These are phyloP conservation scores for Stylosanthes scabra DNA, from an alignment of 331 rosid species.

Conservation along the genomic window DNA sequence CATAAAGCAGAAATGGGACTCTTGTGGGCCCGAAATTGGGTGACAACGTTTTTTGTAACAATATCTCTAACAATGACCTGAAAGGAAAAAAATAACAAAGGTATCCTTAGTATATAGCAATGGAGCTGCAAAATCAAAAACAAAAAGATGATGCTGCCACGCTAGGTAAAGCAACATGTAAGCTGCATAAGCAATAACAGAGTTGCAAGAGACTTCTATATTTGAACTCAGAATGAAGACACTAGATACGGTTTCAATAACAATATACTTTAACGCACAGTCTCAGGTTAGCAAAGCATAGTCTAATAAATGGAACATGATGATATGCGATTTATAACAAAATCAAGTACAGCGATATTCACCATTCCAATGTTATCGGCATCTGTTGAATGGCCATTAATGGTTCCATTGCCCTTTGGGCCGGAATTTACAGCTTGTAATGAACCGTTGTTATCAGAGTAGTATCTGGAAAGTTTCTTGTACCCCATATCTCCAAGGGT, in stretches of 20 bases:
- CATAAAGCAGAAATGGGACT: slow-evolving; percentile 94
- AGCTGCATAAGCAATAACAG: slow-evolving; percentile 7
- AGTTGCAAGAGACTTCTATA: slow-evolving; percentile 10
- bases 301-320: not conserved
- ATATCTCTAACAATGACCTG: slow-evolving; percentile 94
- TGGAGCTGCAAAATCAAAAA: slow-evolving; percentile 23
- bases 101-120: slow-evolving; percentile 11
- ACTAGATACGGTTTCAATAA: slow-evolving; percentile 7
- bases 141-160: not conserved
- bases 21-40: slow-evolving; percentile 90
- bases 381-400: slow-evolving; percentile 67
- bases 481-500: slow-evolving; percentile 96
- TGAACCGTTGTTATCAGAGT: slow-evolving; percentile 70
- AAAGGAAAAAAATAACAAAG: slow-evolving; percentile 29
- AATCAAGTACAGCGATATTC: slow-evolving; percentile 36
- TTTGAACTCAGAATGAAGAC: slow-evolving; percentile 1
- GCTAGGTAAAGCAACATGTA: slow-evolving; percentile 10
- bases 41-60: slow-evolving; percentile 70
- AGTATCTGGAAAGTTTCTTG: slow-evolving; percentile 87
- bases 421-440: slow-evolving; percentile 60
- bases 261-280: not conserved
- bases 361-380: slow-evolving; percentile 88
- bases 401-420: slow-evolving; percentile 61
- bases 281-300: slow-evolving; percentile 16
- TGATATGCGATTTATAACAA: slow-evolving; percentile 28